These are phyloP conservation scores for Phaeosphaeria sp. DNA, from an alignment of 2,329 filamentous ascomycete species.

Conservation along the genomic window DNA sequence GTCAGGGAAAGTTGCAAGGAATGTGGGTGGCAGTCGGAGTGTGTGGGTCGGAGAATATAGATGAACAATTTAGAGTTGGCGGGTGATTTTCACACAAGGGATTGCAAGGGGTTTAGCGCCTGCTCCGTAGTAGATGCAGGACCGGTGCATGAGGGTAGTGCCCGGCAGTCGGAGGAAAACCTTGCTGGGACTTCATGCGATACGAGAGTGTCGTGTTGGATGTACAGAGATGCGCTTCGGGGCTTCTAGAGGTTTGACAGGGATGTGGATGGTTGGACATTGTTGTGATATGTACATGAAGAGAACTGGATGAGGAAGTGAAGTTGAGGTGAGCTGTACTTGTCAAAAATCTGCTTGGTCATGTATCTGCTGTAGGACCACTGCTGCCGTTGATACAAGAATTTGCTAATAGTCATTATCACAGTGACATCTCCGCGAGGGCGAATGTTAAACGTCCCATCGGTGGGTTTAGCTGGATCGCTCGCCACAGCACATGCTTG, in stretches of 20 bases:
- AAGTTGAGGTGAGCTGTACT: background rate
- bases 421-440: background rate
- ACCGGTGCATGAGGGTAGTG: background rate
- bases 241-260: background rate
- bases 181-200: slow-evolving; percentile 24
- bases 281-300: background rate
- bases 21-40: too few relatives aligned
- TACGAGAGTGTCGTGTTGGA: background rate
- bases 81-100: slow-evolving; percentile 7
- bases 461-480: background rate
- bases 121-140: slow-evolving; percentile 21
- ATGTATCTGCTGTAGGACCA: background rate
- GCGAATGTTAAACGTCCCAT: background rate
- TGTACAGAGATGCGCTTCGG: background rate
- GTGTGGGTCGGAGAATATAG: slow-evolving; percentile 2
- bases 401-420: background rate
- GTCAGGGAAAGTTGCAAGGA: too few relatives aligned
- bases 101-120: slow-evolving; percentile 8
- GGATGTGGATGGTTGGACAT: background rate
- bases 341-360: background rate
- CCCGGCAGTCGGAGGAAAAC: slow-evolving; percentile 2
- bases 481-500: background rate
- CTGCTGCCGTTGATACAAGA: background rate
- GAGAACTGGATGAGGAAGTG: background rate
- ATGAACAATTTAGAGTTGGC: slow-evolving; percentile 1